Evolutionary conservation across 2,329 filamentous ascomycete species (phyloP).

Genomic region (Didymella keratinophila): DNA sequence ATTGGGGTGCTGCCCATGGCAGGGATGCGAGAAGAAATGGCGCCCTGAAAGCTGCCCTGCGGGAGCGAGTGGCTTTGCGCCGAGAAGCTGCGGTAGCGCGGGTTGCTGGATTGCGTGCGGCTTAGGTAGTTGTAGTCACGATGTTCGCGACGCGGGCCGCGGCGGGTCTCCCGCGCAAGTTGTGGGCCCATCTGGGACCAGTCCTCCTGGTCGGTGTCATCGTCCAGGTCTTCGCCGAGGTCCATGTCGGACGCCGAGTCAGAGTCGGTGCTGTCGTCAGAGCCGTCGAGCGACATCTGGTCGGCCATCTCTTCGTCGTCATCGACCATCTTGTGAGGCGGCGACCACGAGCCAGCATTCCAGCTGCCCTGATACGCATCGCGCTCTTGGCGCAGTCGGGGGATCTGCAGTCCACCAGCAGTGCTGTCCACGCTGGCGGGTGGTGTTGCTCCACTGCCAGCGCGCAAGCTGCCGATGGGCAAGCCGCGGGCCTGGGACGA

Average conservation of each 20-base stretch:
- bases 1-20: conserved; percentile 32
- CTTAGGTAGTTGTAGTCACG: conserved; percentile 52
- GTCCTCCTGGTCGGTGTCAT: conserved; percentile 94
- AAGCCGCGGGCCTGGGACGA: conserved; percentile 61
- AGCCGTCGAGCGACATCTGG: conserved; percentile 86
- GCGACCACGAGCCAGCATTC: conserved; percentile 76
- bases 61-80: conserved; percentile 40
- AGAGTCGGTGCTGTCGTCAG: conserved; percentile 58
- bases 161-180: conserved; percentile 44
- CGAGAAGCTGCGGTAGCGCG: conserved; percentile 38
- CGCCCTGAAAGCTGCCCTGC: conserved; percentile 28
- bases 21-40: conserved; percentile 27
- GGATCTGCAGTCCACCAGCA: conserved; percentile 57
- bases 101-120: conserved; percentile 44
- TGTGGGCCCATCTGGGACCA: conserved; percentile 89
- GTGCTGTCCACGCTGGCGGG: conserved; percentile 58
- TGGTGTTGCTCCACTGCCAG: conserved; percentile 53
- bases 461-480: conserved; percentile 50
- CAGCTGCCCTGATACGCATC: conserved; percentile 64
- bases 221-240: conserved; percentile 75
- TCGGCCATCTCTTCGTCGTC: conserved; percentile 70
- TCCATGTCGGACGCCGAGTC: conserved; percentile 73
- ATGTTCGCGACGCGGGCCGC: conserved; percentile 42
- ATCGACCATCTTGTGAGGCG: conserved; percentile 51
- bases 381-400: conserved; percentile 43